These are phyloP conservation scores for Cordia subcordata DNA, from an alignment of 257 asterid genomes.

Conservation along the genomic window DNA sequence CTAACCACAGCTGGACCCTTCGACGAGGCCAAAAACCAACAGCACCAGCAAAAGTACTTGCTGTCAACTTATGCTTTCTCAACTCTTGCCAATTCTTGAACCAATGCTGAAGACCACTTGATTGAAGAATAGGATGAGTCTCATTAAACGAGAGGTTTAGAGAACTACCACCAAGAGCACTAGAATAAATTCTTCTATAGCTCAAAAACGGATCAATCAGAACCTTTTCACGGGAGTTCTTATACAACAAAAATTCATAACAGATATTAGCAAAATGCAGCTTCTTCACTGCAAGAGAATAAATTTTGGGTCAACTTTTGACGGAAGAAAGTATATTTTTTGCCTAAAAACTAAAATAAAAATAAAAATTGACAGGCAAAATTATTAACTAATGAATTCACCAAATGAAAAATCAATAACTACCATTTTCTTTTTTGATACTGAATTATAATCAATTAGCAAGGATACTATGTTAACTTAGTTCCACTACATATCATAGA, in stretches of 20 bases:
- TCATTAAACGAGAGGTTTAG: slow-evolving; percentile 9
- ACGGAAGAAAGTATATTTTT: background rate
- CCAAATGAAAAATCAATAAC: no score
- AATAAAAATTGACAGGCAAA: no score
- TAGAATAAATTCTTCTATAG: slow-evolving; percentile 27
- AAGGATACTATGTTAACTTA: no score
- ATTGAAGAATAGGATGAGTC: slow-evolving; percentile 35
- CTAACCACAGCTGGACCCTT: slow-evolving; percentile 73
- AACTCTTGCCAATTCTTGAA: slow-evolving; percentile 86
- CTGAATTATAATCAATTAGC: no score
- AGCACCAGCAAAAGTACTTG: slow-evolving; percentile 75
- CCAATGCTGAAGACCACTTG: slow-evolving; percentile 51
- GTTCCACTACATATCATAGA: no score
- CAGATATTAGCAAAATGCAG: slow-evolving; percentile 25
- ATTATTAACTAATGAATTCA: no score
- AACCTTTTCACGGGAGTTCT: slow-evolving; percentile 17
- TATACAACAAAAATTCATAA: slow-evolving; percentile 19
- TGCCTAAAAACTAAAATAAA: background rate
- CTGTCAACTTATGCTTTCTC: slow-evolving; percentile 74
- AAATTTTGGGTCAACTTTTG: background rate
- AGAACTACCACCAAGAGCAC: slow-evolving; percentile 12
- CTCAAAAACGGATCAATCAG: slow-evolving; percentile 11
- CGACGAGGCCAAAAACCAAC: slow-evolving; percentile 76
- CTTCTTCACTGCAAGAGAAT: slow-evolving; percentile 34
- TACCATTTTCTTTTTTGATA: no score